Evolutionary conservation across 169 alveolate species (phyloP).

Genomic region (Plasmodium falciparum): DNA sequence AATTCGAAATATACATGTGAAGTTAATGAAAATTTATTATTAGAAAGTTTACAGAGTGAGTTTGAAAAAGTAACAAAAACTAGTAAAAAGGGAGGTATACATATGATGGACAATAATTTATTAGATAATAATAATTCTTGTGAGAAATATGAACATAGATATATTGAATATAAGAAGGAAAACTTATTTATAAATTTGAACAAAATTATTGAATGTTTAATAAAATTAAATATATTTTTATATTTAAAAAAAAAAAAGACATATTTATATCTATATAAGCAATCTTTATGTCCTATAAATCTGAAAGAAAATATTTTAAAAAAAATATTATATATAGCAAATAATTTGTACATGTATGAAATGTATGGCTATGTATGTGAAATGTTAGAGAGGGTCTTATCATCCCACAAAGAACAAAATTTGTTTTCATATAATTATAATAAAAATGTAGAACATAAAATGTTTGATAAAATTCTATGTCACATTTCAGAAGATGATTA

Average conservation of each 20-base stretch:
- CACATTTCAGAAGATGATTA: slow-evolving; percentile 70
- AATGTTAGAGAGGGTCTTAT: slow-evolving; percentile 26
- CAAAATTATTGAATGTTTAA: slow-evolving; percentile 73
- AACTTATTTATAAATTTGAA: slow-evolving; percentile 44
- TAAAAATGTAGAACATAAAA: slow-evolving; percentile 52
- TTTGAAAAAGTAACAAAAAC: slow-evolving; percentile 24
- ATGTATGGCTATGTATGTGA: slow-evolving; percentile 38
- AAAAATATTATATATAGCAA: slow-evolving; percentile 68
- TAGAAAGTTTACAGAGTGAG: slow-evolving; percentile 46
- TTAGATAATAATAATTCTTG: slow-evolving; percentile 13
- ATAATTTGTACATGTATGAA: slow-evolving; percentile 53
- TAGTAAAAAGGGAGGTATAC: neutral
- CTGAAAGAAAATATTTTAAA: slow-evolving; percentile 44
- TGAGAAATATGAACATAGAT: slow-evolving; percentile 28
- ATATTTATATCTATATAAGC: slow-evolving; percentile 32
- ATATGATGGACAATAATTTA: neutral
- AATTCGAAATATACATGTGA: slow-evolving; percentile 56
- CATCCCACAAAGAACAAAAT: slow-evolving; percentile 1
- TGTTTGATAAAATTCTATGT: slow-evolving; percentile 37
- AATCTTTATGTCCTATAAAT: slow-evolving; percentile 28
- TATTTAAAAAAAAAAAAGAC: slow-evolving; percentile 37
- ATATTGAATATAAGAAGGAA: slow-evolving; percentile 20
- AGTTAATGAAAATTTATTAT: slow-evolving; percentile 41
- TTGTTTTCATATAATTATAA: slow-evolving; percentile 59
- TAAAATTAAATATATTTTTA: slow-evolving; percentile 69